Base-by-base conservation (phyloP, 2,329 filamentous ascomycete genomes). In the Dichotomopilus funicola region DNA sequence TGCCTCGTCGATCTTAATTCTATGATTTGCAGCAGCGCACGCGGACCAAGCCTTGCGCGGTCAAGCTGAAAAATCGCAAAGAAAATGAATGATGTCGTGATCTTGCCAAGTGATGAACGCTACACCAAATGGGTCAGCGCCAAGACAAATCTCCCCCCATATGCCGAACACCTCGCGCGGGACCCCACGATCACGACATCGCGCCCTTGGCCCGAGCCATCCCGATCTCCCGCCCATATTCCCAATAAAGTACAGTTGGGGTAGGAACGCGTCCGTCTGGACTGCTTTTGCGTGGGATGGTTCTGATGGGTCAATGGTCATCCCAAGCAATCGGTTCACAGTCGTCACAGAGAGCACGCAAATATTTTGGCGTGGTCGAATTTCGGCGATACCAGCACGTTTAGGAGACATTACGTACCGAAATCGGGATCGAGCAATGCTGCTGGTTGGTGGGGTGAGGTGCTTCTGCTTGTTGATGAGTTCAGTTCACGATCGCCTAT, bases 101-200 rank as follows among this genome's bases (percentile, higher is more conserved):
- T 45, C 27, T 11, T 27, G 43, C 27, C 43, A 12, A 5, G 1
- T 27, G 27, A 45, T 31, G 13, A 6, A 27, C 43, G 43, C 43
- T 45, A 45, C 27, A 11, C 42, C 43, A 19, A 12, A 34, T 31
- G 12, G 3, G 43, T 45, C 4, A 34, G 27, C 13, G 36, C 36
- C 36, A 38, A 38, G 36, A 12, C 36, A 38, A 38, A 45, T 45
- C 34, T 11, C 5, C 13, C 1, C 37, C 8, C 11, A 44, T 13
- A 13, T 44, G 2, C 19, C 12, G 11, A 9, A 43, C n/a, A 43
- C 31, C 7, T 27, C 10, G 42, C 42, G 19, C 13, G 13, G 8
- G 31, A 48, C 46, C 52, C 52, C 52, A 54, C 52, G 52, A 54
- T 54, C 46, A 50, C 52, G 52, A 54, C 52, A 54, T 54, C 19